phyloP scores from a whole-genome alignment of 148 eudicot genomes.

The Chenopodium suecicum region DNA sequence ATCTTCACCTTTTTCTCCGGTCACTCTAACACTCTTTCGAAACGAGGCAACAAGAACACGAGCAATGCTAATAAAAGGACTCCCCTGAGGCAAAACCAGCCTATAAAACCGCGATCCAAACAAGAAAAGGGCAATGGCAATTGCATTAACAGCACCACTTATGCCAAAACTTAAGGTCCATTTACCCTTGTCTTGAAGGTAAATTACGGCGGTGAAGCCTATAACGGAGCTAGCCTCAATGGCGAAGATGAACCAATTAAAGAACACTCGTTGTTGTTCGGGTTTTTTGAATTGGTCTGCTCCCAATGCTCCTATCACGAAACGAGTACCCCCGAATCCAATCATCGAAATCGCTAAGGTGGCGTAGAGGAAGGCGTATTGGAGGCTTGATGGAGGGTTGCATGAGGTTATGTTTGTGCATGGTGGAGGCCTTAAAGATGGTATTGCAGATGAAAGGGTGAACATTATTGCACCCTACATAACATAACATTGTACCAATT shows the following conservation, averaged over 20 bases:
- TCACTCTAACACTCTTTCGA: slow-evolving; percentile 20
- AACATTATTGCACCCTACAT: slow-evolving; percentile 38
- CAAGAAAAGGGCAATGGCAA: slow-evolving; percentile 36
- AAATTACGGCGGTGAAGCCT: slow-evolving; percentile 36
- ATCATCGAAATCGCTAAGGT: slow-evolving; percentile 33
- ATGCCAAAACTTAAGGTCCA: slow-evolving; percentile 44
- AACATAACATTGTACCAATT: too few species aligned
- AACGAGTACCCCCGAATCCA: slow-evolving; percentile 46
- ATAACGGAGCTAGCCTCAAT: slow-evolving; percentile 27
- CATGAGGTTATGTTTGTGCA: slow-evolving; percentile 24
- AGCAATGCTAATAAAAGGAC: slow-evolving; percentile 47
- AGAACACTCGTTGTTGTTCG: slow-evolving; percentile 32
- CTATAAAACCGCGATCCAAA: slow-evolving; percentile 37
- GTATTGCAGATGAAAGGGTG: slow-evolving; percentile 34
- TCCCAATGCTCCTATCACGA: slow-evolving; percentile 38
- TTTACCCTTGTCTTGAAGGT: slow-evolving; percentile 41
- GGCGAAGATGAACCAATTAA: slow-evolving; percentile 44
- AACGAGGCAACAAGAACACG: slow-evolving; percentile 43
- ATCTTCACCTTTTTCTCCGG: background rate
- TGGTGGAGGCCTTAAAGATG: slow-evolving; percentile 34
- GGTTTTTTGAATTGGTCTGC: slow-evolving; percentile 35
- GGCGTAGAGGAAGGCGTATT: slow-evolving; percentile 32
- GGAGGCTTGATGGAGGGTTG: slow-evolving; percentile 29
- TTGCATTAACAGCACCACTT: slow-evolving; percentile 24
- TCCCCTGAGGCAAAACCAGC: slow-evolving; percentile 26